A percentile compares a stretch with the other conserved stretches of the same genome.
These are phyloP conservation scores for Pestalotiopsis sp. DNA, from an alignment of 2,329 filamentous ascomycete species.

Conservation along the genomic window DNA sequence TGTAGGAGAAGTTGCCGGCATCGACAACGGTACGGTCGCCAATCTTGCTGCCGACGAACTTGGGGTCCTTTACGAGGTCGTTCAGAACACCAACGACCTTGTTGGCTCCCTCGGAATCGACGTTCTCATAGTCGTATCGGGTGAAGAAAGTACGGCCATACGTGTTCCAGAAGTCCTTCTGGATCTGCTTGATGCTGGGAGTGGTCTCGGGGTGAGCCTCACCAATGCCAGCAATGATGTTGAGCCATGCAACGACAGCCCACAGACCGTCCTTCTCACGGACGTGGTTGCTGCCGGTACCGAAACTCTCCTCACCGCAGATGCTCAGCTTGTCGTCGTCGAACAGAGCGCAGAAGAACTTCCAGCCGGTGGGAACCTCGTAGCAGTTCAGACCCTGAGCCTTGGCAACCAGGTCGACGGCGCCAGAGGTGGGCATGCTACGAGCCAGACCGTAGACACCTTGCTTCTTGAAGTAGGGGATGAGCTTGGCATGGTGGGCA, in stretches of 20 bases:
- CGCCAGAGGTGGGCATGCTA: conserved; percentile 96
- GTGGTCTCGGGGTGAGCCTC: conserved; percentile 78
- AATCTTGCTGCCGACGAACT: conserved; percentile 82
- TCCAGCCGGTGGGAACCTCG: conserved; percentile 98
- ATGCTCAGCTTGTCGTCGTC: conserved; percentile 96
- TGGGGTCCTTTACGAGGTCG: conserved; percentile 72
- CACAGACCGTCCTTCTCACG: conserved; percentile 98
- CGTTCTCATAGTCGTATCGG: conserved; percentile 96
- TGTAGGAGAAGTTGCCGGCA: conserved; percentile 97
- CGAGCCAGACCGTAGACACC: conserved; percentile 94
- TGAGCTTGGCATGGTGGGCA: conserved; percentile 92
- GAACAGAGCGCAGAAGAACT: conserved; percentile 97
- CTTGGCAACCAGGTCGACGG: conserved; percentile 94
- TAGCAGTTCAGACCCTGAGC: conserved; percentile 90
- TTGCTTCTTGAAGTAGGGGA: conserved; percentile 98
- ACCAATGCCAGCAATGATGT: conserved; percentile 95
- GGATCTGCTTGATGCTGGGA: conserved; percentile 93
- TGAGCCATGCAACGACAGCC: conserved; percentile 97
- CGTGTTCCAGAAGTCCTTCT: conserved; percentile 93
- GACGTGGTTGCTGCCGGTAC: conserved; percentile 97
- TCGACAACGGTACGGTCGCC: conserved; percentile 79
- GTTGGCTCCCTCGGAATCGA: conserved; percentile 87
- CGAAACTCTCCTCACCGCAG: conserved; percentile 97
- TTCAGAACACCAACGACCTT: conserved; percentile 85
- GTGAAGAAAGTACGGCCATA: conserved; percentile 99